Percentiles rank a stretch among this genome's conserved stretches.
Conservation (phyloP, 257 asterid genomes). For the Coffea eugenioides region DNA sequence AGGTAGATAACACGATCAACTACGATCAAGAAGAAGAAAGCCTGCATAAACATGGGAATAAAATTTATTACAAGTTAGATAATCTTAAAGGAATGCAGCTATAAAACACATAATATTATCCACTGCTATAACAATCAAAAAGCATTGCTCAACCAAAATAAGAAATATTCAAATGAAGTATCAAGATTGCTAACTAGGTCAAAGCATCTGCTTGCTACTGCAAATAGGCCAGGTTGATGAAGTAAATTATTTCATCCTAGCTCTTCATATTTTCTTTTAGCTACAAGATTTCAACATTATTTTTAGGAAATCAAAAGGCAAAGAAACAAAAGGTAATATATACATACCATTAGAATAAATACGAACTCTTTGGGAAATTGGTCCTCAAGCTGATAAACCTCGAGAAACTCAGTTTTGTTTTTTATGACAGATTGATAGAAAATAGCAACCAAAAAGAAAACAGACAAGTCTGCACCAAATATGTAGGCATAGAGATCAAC, state of each 20-base stretch:
- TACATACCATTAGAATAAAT: conserved; percentile 81
- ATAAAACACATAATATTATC: background rate
- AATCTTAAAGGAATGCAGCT: background rate
- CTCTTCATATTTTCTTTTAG: conserved; percentile 1
- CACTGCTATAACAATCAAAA: background rate
- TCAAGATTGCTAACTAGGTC: background rate
- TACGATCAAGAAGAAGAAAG: conserved; percentile 90
- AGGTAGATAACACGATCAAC: conserved; percentile 95
- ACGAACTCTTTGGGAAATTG: conserved; percentile 96
- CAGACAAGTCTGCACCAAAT: conserved; percentile 91
- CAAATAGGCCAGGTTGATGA: background rate
- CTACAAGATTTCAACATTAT: background rate
- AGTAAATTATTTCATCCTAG: background rate
- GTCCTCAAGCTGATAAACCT: conserved; percentile 98
- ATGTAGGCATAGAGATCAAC: conserved; percentile 91
- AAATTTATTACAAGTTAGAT: conserved; percentile 20
- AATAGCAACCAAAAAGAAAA: conserved; percentile 90
- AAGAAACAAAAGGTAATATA: conserved; percentile 12
- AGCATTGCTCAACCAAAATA: background rate
- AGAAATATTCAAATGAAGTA: background rate
- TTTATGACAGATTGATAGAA: conserved; percentile 90
- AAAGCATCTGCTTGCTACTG: background rate
- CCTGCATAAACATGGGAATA: conserved; percentile 56
- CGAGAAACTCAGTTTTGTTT: conserved; percentile 84
- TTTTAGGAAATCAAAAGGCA: background rate